Evolutionary conservation across 805 yeast species (phyloP), one percentile per base, ranked within the genome.

Genomic region (Yarrowia keelungensis): DNA sequence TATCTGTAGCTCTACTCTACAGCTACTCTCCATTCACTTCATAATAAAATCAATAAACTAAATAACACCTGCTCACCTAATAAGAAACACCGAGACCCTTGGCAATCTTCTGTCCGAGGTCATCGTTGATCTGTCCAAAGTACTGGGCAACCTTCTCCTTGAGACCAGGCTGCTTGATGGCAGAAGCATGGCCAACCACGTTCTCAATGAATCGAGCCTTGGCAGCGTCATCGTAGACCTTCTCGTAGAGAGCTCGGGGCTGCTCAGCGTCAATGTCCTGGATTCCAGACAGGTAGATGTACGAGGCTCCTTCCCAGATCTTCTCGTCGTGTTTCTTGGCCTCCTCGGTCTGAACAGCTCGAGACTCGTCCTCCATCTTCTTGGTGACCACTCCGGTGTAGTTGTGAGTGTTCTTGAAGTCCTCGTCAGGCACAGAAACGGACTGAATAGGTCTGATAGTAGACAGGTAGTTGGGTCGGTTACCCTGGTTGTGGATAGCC

Each of bases 271-370:
- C 67, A 15, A 62, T 19, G 5, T 62, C 67, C 47, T 62, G 67
- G 32, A 38, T 15, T 4, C 67, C 67, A 5, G 67, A 62, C 26
- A 62, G 32, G 36, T 62, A 62, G 26, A 62, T 38, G 46, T 62
- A 62, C 12, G 67, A 46, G 14, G 67, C 46, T 7, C 67, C 56
- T n/a, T 62, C 67, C 67, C 67, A 62, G 56, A 62, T 62, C 47
- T 62, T 62, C 32, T 62, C 56, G 35, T 49, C 32, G 56, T 62
- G 67, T 16, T 47, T 49, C 56, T 62, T 62, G 45, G 46, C 16
- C 36, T 47, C 38, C 32, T 62, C 67, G 26, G 54, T 39, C 67
- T 62, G 67, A 10, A 49, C 54, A 5, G 36, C 15, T 1, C 8
- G 22, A 10, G 56, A 46, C 50, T 62, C 67, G 32, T 39, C 47